Percentiles rank a stretch among this genome's conserved stretches.
Conservation (phyloP, 495 filamentous ascomycete genomes). For the Neurospora sp. region DNA sequence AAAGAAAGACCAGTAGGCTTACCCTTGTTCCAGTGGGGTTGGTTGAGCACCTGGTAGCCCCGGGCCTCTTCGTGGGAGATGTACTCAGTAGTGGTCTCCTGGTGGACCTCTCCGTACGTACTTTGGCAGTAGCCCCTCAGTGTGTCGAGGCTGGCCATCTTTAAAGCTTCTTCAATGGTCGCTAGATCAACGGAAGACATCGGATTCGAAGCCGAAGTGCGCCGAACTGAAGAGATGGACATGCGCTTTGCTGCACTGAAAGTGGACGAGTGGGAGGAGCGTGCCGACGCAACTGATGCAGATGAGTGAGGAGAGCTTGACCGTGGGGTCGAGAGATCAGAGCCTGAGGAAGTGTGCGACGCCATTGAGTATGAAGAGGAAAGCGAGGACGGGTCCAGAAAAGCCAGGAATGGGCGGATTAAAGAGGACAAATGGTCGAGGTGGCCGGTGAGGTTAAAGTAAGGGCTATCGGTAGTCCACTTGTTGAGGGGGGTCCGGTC, state of each 20-base stretch:
- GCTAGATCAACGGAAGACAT: conserved; percentile 42
- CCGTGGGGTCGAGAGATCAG: conserved; percentile 44
- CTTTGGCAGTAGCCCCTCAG: conserved; percentile 43
- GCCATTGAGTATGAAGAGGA: conserved; percentile 34
- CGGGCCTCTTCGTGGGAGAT: conserved; percentile 34
- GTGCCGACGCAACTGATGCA: conserved; percentile 31
- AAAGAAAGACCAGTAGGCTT: conserved; percentile 7
- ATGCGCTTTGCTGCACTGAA: conserved; percentile 38
- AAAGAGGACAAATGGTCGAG: background rate
- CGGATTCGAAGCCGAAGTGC: conserved; percentile 42
- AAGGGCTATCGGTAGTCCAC: too few species aligned
- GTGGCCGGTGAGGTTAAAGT: background rate
- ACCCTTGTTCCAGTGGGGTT: conserved; percentile 53
- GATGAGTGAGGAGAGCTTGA: conserved; percentile 38
- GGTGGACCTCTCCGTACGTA: conserved; percentile 40
- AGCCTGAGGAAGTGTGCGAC: conserved; percentile 35
- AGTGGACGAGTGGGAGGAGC: conserved; percentile 42
- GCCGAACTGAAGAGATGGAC: conserved; percentile 38
- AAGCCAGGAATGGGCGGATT: conserved; percentile 15
- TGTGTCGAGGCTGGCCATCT: conserved; percentile 41
- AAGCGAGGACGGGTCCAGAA: conserved; percentile 7
- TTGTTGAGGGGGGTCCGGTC: background rate
- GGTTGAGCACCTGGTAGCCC: conserved; percentile 45
- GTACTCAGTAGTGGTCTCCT: conserved; percentile 41
- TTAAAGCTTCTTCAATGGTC: conserved; percentile 45